These are phyloP conservation scores for Penicillium samsonianum DNA, from an alignment of 495 filamentous ascomycete genomes.

Conservation along the genomic window DNA sequence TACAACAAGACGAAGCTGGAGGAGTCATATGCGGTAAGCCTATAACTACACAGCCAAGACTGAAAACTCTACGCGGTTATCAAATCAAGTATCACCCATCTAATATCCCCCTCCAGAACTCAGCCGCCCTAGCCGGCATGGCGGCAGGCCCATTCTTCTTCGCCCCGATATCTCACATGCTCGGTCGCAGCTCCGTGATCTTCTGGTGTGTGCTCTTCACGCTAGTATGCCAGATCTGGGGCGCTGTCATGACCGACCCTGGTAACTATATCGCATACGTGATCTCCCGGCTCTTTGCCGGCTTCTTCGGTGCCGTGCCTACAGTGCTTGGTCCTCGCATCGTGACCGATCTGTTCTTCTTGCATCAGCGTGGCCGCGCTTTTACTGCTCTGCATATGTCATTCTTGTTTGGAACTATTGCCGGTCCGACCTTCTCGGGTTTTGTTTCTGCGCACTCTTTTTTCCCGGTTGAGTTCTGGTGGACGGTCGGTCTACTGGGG, in stretches of 20 bases:
- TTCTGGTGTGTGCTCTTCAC: conserved; percentile 46
- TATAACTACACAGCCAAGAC: not conserved
- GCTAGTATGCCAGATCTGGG: conserved; percentile 43
- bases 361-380: conserved; percentile 48
- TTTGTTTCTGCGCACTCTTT: conserved; percentile 44
- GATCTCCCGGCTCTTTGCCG: conserved; percentile 46
- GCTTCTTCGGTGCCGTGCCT: conserved; percentile 43
- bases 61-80: too few species aligned
- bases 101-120: conserved; percentile 33
- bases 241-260: conserved; percentile 41
- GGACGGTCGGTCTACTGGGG: conserved; percentile 46
- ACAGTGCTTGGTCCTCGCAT: conserved; percentile 41
- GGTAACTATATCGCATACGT: conserved; percentile 46
- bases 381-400: conserved; percentile 46
- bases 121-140: conserved; percentile 44
- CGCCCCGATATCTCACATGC: conserved; percentile 36
- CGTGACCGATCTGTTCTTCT: conserved; percentile 48
- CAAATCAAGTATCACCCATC: not conserved
- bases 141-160: conserved; percentile 47
- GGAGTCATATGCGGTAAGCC: conserved; percentile 29
- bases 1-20: conserved; percentile 33
- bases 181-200: conserved; percentile 45
- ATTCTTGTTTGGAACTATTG: conserved; percentile 44
- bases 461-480: conserved; percentile 54
- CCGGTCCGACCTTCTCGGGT: conserved; percentile 46